Evolutionary conservation across 2,329 filamentous ascomycete genomes (phyloP), one percentile per base, ranked within the genome.

Genomic region (Aspergillus puulaauensis): DNA sequence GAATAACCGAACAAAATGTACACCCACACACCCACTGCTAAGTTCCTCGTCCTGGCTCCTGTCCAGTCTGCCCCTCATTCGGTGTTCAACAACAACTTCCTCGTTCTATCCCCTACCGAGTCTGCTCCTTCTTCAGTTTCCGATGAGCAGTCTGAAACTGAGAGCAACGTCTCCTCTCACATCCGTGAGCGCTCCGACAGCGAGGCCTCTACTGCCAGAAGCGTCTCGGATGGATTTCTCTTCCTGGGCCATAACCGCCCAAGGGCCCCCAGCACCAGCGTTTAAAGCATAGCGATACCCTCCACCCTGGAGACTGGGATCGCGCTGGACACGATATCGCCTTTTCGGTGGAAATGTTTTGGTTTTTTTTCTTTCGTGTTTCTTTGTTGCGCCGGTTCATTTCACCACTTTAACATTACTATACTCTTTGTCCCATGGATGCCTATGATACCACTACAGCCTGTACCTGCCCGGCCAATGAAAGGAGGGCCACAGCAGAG

Each of bases 31-130:
- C 61, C 70, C 55, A 64, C 67, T 58, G 56, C 61, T 61, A 67
- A 68, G 53, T 73, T 71, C 62, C 66, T 73, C 58, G 65, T 73
- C 48, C 57, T 72, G 60, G 69, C 70, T 47, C 70, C 69, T 46
- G 68, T 61, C 40, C 66, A 72, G 59, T 69, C 61, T 31, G 27
- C 27, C 35, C 35, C 15, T 15, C 35, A 37, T 37, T n/a, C 35
- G 14, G 35, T 31, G 27, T 31, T 31, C 27, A 31, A 31, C 46
- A 64, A 53, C 62, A 67, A 68, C 51, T 73, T 71, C 63, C 66
- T 73, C 57, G 65, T 73, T 51, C 57, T 72, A 60, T 68, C 70
- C 45, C 70, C 69, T 46, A 68, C 61, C 40, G 66, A 72, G 59
- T 69, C 61, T 39, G 67, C 66, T 50, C 69, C 70, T 24, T 61